phyloP scores from a whole-genome alignment of 202 grass and related monocot species.

The Zizania palustris region DNA sequence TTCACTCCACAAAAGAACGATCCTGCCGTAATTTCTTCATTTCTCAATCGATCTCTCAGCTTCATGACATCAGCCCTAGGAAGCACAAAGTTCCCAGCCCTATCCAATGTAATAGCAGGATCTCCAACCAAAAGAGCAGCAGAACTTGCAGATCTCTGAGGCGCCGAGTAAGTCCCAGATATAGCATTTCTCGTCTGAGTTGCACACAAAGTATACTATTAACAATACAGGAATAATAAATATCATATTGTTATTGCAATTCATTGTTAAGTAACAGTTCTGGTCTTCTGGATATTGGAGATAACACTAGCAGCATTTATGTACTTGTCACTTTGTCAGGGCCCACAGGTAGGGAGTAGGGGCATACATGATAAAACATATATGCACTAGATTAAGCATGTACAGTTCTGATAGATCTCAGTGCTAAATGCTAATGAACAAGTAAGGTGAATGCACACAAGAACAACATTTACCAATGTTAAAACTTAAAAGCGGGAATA shows the following conservation, averaged over 20 bases:
- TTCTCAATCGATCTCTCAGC: slow-evolving; percentile 89
- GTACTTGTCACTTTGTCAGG: slow-evolving; percentile 8
- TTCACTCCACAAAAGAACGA: slow-evolving; percentile 73
- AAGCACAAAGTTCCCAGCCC: slow-evolving; percentile 98
- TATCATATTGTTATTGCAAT: background rate
- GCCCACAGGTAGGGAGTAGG: slow-evolving; percentile 3
- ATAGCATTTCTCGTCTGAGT: slow-evolving; percentile 95
- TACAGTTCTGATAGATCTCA: slow-evolving; percentile 36
- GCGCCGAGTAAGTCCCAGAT: slow-evolving; percentile 96
- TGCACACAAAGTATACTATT: slow-evolving; percentile 38
- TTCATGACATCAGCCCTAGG: slow-evolving; percentile 99
- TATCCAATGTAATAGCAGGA: slow-evolving; percentile 83
- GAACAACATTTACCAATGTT: slow-evolving; percentile 29
- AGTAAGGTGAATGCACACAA: slow-evolving; percentile 24
- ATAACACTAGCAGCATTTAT: slow-evolving; percentile 1
- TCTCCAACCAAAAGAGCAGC: slow-evolving; percentile 99
- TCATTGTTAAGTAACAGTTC: slow-evolving; percentile 16
- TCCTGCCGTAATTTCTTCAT: slow-evolving; percentile 88
- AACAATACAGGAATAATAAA: slow-evolving; percentile 36
- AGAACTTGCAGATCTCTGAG: slow-evolving; percentile 96
- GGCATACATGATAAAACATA: slow-evolving; percentile 1
- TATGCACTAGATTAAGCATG: slow-evolving; percentile 15
- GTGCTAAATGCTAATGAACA: slow-evolving; percentile 30
- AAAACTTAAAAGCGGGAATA: background rate
- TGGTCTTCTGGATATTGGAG: slow-evolving; percentile 22